Evolutionary conservation across 768 basidiomycete species (phyloP).

Genomic region (Phanerochaete carnosa): DNA sequence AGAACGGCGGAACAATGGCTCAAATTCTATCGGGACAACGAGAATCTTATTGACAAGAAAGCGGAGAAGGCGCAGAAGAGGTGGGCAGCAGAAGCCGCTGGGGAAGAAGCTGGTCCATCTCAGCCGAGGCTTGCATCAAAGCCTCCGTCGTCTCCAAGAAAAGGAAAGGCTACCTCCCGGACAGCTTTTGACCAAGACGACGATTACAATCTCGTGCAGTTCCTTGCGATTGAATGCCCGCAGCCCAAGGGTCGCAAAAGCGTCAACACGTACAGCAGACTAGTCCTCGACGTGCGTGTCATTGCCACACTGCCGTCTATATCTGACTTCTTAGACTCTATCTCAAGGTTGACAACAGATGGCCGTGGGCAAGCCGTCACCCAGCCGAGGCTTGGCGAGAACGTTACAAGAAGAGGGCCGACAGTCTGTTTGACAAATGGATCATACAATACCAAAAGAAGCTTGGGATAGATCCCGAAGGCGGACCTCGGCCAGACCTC

Average conservation of each 20-base stretch:
- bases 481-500: not conserved
- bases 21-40: not conserved
- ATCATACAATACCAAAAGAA: not conserved
- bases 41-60: not conserved
- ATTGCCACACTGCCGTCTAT: not conserved
- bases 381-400: constrained; percentile 3
- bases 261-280: constrained; percentile 17
- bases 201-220: constrained; percentile 17
- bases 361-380: constrained; percentile 5
- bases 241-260: constrained; percentile 15
- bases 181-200: constrained; percentile 14
- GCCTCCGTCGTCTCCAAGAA: not conserved
- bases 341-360: not conserved
- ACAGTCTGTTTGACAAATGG: not conserved
- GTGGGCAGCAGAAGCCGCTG: not conserved
- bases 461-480: not conserved
- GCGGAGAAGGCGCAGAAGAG: not conserved
- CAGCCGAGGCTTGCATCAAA: not conserved
- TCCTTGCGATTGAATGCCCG: constrained; percentile 21
- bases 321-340: not conserved
- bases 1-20: not conserved
- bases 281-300: constrained; percentile 20
- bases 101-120: not conserved
- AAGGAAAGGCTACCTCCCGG: not conserved
- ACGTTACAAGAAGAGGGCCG: not conserved